phyloP scores from a whole-genome alignment of 345 rosid species.

The Cardiospermum halicacabum region DNA sequence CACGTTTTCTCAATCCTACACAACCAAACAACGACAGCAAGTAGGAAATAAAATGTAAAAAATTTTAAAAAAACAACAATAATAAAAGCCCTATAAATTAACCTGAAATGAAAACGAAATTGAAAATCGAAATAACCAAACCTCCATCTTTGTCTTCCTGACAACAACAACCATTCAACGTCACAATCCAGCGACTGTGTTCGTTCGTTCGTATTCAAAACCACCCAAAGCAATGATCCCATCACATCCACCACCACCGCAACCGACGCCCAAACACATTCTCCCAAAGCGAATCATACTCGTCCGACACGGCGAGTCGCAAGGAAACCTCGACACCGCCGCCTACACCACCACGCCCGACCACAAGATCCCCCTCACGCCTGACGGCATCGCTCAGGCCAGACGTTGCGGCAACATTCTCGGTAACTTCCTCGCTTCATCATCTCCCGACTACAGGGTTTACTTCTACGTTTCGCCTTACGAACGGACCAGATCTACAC shows the following conservation, averaged over 20 bases:
- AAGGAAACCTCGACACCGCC: constrained; percentile 75
- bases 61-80: no score
- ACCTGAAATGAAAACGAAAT: no score
- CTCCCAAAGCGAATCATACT: constrained; percentile 91
- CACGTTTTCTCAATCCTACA: no score
- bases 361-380: constrained; percentile 75
- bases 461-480: constrained; percentile 96
- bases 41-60: no score
- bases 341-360: constrained; percentile 86
- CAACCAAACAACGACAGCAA: no score
- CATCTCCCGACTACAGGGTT: constrained; percentile 49
- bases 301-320: constrained; percentile 92
- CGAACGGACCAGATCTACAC: constrained; percentile 82
- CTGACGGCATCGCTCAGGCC: constrained; percentile 53
- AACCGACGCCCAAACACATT: constrained; percentile 10
- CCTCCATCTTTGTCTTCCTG: no score
- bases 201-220: no score
- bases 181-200: no score
- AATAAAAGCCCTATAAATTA: no score
- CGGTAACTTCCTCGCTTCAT: constrained; percentile 29
- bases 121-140: no score
- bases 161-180: no score
- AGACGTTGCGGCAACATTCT: constrained; percentile 57
- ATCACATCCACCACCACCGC: constrained; percentile 7
- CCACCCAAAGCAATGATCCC: no score